These are phyloP conservation scores for Penicillium coprophilum DNA, from an alignment of 495 filamentous ascomycete species.

Conservation along the genomic window DNA sequence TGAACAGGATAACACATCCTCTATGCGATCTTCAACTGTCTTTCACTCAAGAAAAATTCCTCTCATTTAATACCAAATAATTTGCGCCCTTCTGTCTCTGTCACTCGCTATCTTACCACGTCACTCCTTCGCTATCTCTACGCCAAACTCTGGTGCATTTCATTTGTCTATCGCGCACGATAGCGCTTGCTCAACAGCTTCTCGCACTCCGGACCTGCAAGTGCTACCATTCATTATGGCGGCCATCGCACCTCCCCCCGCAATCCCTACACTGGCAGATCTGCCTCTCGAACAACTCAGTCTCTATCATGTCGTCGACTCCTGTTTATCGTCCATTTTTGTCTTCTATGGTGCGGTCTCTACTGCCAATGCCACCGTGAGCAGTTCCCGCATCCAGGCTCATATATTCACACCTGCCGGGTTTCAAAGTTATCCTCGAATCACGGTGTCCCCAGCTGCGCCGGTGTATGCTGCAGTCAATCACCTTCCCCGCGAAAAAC, in stretches of 20 bases:
- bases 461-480: constrained; percentile 90
- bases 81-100: constrained; percentile 9
- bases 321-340: constrained; percentile 71
- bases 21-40: constrained; percentile 18
- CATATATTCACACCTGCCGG: constrained; percentile 89
- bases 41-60: constrained; percentile 7
- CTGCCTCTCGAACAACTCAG: constrained; percentile 73
- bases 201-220: constrained; percentile 6
- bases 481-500: constrained; percentile 87
- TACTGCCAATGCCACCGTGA: constrained; percentile 78
- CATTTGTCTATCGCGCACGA: constrained; percentile 10
- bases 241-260: constrained; percentile 25
- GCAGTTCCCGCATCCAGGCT: constrained; percentile 87
- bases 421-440: constrained; percentile 80
- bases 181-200: constrained; percentile 7
- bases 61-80: constrained; percentile 10
- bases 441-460: constrained; percentile 91
- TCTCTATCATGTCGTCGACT: constrained; percentile 79
- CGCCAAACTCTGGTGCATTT: not conserved
- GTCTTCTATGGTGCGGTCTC: constrained; percentile 85
- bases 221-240: constrained; percentile 37
- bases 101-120: constrained; percentile 2
- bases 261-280: constrained; percentile 35
- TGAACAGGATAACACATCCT: constrained; percentile 14
- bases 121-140: constrained; percentile 1